Evolutionary conservation across 257 asterid genomes (phyloP).

Genomic region (Solanum okadae): DNA sequence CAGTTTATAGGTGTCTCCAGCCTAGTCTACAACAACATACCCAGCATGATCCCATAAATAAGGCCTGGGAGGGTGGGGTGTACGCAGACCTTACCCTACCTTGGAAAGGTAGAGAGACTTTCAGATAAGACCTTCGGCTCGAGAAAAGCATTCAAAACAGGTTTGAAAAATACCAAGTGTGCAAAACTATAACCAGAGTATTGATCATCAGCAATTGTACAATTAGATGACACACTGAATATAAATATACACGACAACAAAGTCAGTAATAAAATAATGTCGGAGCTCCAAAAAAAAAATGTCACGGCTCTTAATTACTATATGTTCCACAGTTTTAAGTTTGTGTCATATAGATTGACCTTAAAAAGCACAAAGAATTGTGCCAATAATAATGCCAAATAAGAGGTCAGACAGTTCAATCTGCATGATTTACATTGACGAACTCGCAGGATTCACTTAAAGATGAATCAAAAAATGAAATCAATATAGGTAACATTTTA

Average conservation of each 20-base stretch:
- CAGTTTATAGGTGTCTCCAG: neutral
- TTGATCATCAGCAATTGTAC: neutral
- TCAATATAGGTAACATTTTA: neutral
- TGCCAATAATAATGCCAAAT: neutral
- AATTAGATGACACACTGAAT: neutral
- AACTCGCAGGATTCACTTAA: neutral
- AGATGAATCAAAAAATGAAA: neutral
- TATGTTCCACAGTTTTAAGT: neutral
- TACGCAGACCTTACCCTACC: neutral
- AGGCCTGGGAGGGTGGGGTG: neutral
- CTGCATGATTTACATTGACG: neutral
- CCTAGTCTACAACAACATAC: neutral
- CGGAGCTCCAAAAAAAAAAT: neutral
- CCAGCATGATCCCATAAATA: neutral
- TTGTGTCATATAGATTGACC: neutral
- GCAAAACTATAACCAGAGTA: neutral
- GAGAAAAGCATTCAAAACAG: neutral
- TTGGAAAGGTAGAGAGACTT: neutral
- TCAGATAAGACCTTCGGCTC: neutral
- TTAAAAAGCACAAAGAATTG: neutral
- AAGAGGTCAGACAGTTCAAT: neutral
- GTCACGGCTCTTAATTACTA: neutral
- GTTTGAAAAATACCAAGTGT: neutral
- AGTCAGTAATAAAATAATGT: neutral
- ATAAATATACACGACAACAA: neutral